phyloP scores from a whole-genome alignment of 1,139 yeast genomes.

The Geotrichum siamense region DNA sequence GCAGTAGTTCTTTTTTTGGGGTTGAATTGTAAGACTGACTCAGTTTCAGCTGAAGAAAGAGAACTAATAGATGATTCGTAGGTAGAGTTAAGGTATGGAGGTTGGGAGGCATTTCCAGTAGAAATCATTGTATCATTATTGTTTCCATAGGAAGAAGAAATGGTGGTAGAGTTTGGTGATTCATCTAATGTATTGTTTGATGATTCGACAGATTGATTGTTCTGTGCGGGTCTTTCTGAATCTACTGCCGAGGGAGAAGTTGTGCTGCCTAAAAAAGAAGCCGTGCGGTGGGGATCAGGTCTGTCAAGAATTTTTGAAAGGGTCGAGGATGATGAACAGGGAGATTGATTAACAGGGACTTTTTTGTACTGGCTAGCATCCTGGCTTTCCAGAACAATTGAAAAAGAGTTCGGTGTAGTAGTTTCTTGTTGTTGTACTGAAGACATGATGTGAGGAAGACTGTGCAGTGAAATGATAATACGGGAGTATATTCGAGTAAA shows the following conservation, averaged over 20 bases:
- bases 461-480: no score
- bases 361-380: constrained; percentile 16
- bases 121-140: background rate
- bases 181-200: background rate
- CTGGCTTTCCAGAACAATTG: background rate
- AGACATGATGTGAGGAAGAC: no score
- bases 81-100: constrained; percentile 3
- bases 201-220: background rate
- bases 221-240: constrained; percentile 1
- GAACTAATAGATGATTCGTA: constrained; percentile 12
- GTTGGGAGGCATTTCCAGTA: background rate
- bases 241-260: constrained; percentile 7
- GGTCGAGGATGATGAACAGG: constrained; percentile 19
- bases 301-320: constrained; percentile 16
- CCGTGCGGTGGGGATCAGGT: no score
- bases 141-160: background rate
- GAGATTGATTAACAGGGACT: constrained; percentile 15
- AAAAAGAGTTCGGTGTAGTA: no score
- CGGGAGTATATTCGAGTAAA: no score
- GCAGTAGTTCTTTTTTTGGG: background rate
- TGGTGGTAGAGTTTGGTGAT: background rate
- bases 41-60: constrained; percentile 7
- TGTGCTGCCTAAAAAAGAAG: background rate
- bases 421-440: no score
- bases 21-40: constrained; percentile 9